Base-by-base conservation (phyloP, 805 yeast species). In the Metschnikowia amazonensis region DNA sequence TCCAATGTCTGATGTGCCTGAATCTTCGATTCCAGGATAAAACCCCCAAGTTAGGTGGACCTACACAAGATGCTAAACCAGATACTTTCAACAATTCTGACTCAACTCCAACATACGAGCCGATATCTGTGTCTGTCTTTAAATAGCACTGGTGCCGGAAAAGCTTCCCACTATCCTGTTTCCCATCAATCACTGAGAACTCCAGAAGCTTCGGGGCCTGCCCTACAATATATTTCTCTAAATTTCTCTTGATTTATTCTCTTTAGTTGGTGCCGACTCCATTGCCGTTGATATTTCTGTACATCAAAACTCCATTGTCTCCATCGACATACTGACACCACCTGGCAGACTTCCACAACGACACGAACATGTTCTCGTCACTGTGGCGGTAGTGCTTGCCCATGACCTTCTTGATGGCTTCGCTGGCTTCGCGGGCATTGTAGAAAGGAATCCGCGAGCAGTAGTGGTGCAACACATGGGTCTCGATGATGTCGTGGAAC, bases 401-500 rank as follows among this genome's bases (percentile, higher is more conserved):
- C 94, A 87, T 83, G 49, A 84, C 92, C 66, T 82, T 80, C 70
- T 82, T 80, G 66, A 87, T 82, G 44, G 86, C 92, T 50, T 70
- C 88, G 48, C 88, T 75, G 40, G 86, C 94, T 60, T 79, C 80
- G 65, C 92, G 76, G n/a, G 84, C 95, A 58, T 86, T 83, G 75
- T 87, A 87, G 72, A 88, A 88, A 39, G 96, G 96, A 55, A 87
- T 86, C 65, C 95, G 75, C 9, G 90, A 82, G 52, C 79, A 82
- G 65, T 78, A 88, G 69, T 87, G 96, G 70, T 87, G 96, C 58
- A 84, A 75, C 44, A 88, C 95, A 63, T 87, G 96, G 43, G 96
- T 88, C 70, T 87, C 96, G 60, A 87, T 86, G 60, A 87, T 87
- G 64, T 86, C 95, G 67, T 87, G 96, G 81, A 87, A 84, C 59